Conservation (phyloP, 495 filamentous ascomycete species). For the Neohortaea acidophila region DNA sequence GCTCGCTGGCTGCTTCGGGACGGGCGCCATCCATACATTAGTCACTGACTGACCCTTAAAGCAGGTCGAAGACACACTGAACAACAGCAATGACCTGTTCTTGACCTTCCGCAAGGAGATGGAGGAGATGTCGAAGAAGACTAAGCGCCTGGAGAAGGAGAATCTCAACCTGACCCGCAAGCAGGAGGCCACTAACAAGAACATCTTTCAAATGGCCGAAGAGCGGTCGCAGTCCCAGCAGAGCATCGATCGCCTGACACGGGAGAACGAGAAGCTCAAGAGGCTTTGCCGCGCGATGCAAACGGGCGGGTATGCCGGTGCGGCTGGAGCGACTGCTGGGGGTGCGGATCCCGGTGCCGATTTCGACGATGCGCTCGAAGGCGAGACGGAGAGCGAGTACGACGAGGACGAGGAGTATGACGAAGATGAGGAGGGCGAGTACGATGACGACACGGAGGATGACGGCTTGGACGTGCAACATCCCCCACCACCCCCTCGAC, state of each 20-base stretch:
- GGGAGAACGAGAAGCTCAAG: slow-evolving; percentile 85
- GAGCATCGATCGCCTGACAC: slow-evolving; percentile 36
- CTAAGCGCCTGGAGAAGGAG: slow-evolving; percentile 91
- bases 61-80: slow-evolving; percentile 95
- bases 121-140: slow-evolving; percentile 99
- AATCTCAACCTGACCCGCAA: slow-evolving; percentile 83
- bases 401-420: slow-evolving; percentile 57
- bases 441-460: slow-evolving; percentile 26
- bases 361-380: slow-evolving; percentile 54
- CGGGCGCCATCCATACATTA: no score
- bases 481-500: no score
- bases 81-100: slow-evolving; percentile 97
- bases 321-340: slow-evolving; percentile 34
- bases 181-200: slow-evolving; percentile 82
- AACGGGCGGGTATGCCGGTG: slow-evolving; percentile 58
- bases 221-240: slow-evolving; percentile 49
- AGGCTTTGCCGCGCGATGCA: slow-evolving; percentile 90
- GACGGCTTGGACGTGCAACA: slow-evolving; percentile 18
- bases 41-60: slow-evolving; percentile 18
- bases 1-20: no score
- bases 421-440: slow-evolving; percentile 37
- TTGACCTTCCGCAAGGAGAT: slow-evolving; percentile 97
- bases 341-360: slow-evolving; percentile 25
- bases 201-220: slow-evolving; percentile 96
- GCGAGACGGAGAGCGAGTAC: slow-evolving; percentile 40